A percentile compares a stretch with the other conserved stretches of the same genome.
Conservation (phyloP, 2,329 filamentous ascomycete genomes). For the Arthrobotrys musiformis region DNA sequence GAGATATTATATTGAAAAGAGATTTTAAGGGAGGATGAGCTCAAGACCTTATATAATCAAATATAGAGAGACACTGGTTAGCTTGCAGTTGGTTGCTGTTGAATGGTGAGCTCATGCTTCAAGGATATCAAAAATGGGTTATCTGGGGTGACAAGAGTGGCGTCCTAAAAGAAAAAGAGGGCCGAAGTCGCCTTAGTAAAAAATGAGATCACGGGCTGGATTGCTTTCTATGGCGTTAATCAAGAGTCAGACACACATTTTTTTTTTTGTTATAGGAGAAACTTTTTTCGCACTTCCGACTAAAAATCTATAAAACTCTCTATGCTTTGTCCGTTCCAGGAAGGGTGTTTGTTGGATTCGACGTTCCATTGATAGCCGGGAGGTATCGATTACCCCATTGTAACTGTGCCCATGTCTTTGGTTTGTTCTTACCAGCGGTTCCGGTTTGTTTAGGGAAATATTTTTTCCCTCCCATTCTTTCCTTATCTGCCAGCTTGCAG, state of each 20-base stretch:
- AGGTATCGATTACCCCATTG: slow-evolving; percentile 55
- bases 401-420: slow-evolving; percentile 49
- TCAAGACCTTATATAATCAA: slow-evolving; percentile 45
- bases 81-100: background rate
- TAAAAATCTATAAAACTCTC: slow-evolving; percentile 35
- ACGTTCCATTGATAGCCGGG: slow-evolving; percentile 54
- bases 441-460: slow-evolving; percentile 28
- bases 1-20: background rate
- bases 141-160: slow-evolving; percentile 22
- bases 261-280: slow-evolving; percentile 8
- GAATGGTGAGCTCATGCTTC: slow-evolving; percentile 41
- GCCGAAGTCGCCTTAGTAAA: slow-evolving; percentile 47
- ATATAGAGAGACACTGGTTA: background rate
- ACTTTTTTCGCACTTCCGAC: background rate
- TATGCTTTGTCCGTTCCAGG: slow-evolving; percentile 29
- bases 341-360: slow-evolving; percentile 35
- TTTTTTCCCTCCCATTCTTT: background rate
- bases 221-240: background rate
- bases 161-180: slow-evolving; percentile 21
- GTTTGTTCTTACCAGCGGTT: slow-evolving; percentile 20
- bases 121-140: slow-evolving; percentile 23
- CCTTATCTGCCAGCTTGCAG: slow-evolving; percentile 20
- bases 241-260: slow-evolving; percentile 21
- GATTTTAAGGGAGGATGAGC: slow-evolving; percentile 6
- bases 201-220: background rate